phyloP scores from a whole-genome alignment of 148 eudicot species.

The Selenicereus undatus region DNA sequence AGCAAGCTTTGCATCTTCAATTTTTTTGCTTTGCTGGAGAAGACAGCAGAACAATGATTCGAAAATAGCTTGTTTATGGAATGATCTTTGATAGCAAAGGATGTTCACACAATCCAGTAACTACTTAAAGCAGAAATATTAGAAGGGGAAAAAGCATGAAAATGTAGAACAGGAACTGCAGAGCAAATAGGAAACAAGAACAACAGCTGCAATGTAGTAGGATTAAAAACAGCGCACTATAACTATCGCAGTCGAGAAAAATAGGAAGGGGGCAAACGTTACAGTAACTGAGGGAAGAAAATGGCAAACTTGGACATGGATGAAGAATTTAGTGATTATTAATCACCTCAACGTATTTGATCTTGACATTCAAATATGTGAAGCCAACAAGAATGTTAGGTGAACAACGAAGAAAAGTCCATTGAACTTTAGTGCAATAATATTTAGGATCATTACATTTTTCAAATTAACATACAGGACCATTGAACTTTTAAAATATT shows the following conservation, averaged over 20 bases:
- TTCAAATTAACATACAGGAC: no score
- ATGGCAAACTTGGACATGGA: neutral
- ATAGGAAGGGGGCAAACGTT: neutral
- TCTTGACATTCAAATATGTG: neutral
- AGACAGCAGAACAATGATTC: conserved; percentile 1
- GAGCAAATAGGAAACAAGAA: neutral
- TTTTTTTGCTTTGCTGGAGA: conserved; percentile 58
- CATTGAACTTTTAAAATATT: no score
- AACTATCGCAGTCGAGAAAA: neutral
- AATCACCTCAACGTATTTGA: neutral
- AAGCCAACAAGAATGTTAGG: no score
- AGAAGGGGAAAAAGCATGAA: neutral
- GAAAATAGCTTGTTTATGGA: neutral
- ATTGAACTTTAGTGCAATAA: no score
- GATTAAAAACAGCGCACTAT: neutral
- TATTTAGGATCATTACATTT: no score
- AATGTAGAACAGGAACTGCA: neutral
- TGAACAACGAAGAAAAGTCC: neutral
- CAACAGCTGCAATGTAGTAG: neutral
- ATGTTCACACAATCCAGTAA: neutral
- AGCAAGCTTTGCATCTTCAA: conserved; percentile 80
- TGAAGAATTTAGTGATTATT: neutral
- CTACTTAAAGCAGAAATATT: neutral
- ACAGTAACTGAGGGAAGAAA: neutral
- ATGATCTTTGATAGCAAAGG: neutral